Evolutionary conservation across 495 filamentous ascomycete species (phyloP).

Genomic region (Penicillium taxi): DNA sequence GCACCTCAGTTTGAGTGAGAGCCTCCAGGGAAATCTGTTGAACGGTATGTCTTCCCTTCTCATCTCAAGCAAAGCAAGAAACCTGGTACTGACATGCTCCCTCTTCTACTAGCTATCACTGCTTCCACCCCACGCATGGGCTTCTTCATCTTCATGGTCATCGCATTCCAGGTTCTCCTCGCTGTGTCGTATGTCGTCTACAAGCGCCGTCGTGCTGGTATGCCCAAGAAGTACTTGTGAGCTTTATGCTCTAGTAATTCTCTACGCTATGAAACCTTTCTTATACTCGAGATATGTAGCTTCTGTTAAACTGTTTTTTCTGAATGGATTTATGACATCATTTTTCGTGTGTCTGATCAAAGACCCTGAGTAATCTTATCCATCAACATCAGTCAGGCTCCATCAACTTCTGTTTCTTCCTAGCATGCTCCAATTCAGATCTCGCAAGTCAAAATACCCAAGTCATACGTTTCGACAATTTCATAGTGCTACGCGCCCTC

Average conservation of each 20-base stretch:
- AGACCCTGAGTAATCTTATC: slow-evolving; percentile 7
- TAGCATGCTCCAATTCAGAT: no score
- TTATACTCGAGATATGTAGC: no score
- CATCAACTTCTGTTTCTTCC: no score
- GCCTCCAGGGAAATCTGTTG: slow-evolving; percentile 31
- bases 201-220: slow-evolving; percentile 64
- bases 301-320: not conserved
- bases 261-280: not conserved
- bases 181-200: slow-evolving; percentile 66
- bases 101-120: slow-evolving; percentile 45
- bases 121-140: slow-evolving; percentile 58
- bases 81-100: slow-evolving; percentile 8
- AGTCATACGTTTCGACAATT: no score
- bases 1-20: slow-evolving; percentile 57
- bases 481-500: no score
- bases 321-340: not conserved
- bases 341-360: slow-evolving; percentile 14
- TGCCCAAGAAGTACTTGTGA: slow-evolving; percentile 91
- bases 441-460: no score
- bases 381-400: no score
- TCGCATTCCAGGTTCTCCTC: slow-evolving; percentile 68
- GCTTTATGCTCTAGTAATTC: not conserved
- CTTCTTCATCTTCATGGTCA: slow-evolving; percentile 62
- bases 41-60: slow-evolving; percentile 22
- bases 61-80: no score